Base-by-base conservation (phyloP, 306 rosid species). In the Gillenia trifoliata region DNA sequence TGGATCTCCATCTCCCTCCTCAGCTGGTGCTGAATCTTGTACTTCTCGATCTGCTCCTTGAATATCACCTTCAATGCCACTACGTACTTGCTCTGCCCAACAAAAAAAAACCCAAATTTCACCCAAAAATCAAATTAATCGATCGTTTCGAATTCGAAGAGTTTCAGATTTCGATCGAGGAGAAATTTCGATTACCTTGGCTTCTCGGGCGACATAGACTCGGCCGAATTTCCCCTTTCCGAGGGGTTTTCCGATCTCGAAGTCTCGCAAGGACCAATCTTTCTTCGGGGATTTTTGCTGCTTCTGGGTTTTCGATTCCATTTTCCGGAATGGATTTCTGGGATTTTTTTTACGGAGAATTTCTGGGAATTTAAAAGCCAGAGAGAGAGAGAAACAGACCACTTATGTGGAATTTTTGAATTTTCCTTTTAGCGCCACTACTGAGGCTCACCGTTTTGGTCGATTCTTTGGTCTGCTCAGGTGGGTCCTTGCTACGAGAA, bases 151-250 rank as follows among this genome's bases (percentile, higher is more conserved):
- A 45, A 55, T 20, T 20, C 26, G 0, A 1, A 1, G 11, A 0
- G 20, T 28, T 3, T 8, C 10, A n/a, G 29, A 45, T 38, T 34
- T 47, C 19, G 11, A 15, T n/a, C 23, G 36, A 28, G 41, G 41
- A 38, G 41, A 47, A 25, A 72, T 10, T 59, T 26, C 9, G 31
- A 55, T 40, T 40, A 88, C 97, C 93, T 88, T 85, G 45, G 66
- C 9, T 86, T 90, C 97, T 76, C 96, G 85, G 66, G 97, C 95
- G 29, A 90, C 86, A 55, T 93, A 90, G 77, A 90, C 98, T 64
- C 97, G 74, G 17, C 98, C 97, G 80, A 93, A 93, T 79, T 93
- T 93, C 4, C 97, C 98, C 73, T 71, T 90, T 0, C 97, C 96
- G 9, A 90, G 93, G 17, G 93, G 97, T 62, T 89, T 93, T n/a